A percentile compares a stretch with the other conserved stretches of the same genome.
These are phyloP conservation scores for Phytopythium helicoides DNA, from an alignment of 352 stramenopile species.

Conservation along the genomic window DNA sequence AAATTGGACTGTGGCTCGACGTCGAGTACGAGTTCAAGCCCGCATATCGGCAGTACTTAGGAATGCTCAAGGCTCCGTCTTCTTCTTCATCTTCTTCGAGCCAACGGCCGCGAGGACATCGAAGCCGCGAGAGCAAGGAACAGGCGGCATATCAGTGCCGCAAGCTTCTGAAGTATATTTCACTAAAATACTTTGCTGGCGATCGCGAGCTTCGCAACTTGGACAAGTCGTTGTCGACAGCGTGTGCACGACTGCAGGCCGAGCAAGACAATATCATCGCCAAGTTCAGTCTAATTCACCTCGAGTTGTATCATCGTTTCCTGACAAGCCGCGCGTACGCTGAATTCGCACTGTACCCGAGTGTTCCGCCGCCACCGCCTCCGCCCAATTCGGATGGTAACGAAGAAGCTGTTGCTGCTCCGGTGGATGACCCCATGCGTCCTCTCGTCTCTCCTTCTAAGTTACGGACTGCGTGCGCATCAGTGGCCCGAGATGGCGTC, in stretches of 20 bases:
- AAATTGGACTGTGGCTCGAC: constrained; percentile 83
- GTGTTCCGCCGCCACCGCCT: constrained; percentile 17
- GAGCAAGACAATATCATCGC: constrained; percentile 83
- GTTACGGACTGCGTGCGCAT: constrained; percentile 80
- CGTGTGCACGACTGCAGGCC: constrained; percentile 60
- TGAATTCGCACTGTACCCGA: constrained; percentile 81
- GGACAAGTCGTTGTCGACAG: constrained; percentile 62
- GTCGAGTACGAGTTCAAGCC: constrained; percentile 89
- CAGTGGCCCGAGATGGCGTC: constrained; percentile 59
- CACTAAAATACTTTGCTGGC: constrained; percentile 79
- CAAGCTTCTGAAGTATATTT: constrained; percentile 81
- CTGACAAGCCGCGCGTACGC: constrained; percentile 80
- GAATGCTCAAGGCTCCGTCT: constrained; percentile 44
- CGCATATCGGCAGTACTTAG: constrained; percentile 68
- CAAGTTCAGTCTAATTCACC: constrained; percentile 84
- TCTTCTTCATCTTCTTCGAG: constrained; percentile 20
- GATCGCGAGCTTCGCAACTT: constrained; percentile 73
- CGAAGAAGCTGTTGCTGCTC: constrained; percentile 50
- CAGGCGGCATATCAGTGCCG: constrained; percentile 57
- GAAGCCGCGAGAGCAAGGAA: constrained; percentile 55
- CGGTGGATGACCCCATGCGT: constrained; percentile 68
- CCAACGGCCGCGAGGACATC: constrained; percentile 15
- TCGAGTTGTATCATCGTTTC: constrained; percentile 85
- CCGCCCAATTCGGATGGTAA: constrained; percentile 7
- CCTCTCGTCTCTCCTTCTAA: constrained; percentile 69